Evolutionary conservation across 495 filamentous ascomycete species (phyloP).

Genomic region (Podospora fimiseda): DNA sequence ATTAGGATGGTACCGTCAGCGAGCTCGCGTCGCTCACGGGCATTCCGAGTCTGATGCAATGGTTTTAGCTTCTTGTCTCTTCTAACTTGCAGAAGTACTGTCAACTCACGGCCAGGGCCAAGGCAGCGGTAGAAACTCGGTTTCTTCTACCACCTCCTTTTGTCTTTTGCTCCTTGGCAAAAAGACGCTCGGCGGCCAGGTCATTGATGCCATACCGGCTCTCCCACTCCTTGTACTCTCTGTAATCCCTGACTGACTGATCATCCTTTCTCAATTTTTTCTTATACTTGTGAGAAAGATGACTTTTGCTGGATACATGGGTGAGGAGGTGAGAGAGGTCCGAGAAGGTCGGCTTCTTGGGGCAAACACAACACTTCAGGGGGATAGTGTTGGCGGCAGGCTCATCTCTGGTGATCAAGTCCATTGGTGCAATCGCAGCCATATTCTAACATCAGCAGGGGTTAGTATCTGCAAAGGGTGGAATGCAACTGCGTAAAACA

Average conservation of each 20-base stretch:
- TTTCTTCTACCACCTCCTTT: slow-evolving; percentile 20
- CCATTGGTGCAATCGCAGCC: slow-evolving; percentile 31
- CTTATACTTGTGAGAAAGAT: slow-evolving; percentile 69
- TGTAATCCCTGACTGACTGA: slow-evolving; percentile 42
- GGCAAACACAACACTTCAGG: slow-evolving; percentile 73
- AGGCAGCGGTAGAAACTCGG: slow-evolving; percentile 8
- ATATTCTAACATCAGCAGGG: slow-evolving; percentile 23
- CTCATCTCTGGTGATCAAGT: slow-evolving; percentile 14
- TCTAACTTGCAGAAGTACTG: background rate
- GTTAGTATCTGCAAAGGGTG: slow-evolving; percentile 7
- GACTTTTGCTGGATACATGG: slow-evolving; percentile 78
- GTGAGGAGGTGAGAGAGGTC: slow-evolving; percentile 86
- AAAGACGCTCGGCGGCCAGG: slow-evolving; percentile 64
- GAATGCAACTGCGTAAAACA: slow-evolving; percentile 1
- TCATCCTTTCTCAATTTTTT: slow-evolving; percentile 58
- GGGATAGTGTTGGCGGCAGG: slow-evolving; percentile 36
- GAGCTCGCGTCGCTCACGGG: background rate
- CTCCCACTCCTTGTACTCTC: slow-evolving; percentile 67
- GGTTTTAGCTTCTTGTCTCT: background rate
- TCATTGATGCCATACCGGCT: slow-evolving; percentile 53
- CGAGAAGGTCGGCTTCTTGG: slow-evolving; percentile 69
- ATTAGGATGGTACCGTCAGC: slow-evolving; percentile 8
- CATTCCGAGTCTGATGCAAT: background rate
- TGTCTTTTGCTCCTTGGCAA: slow-evolving; percentile 62
- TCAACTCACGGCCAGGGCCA: slow-evolving; percentile 1